These are phyloP conservation scores for Silene coronaria DNA, from an alignment of 179 eudicot species.

Conservation along the genomic window DNA sequence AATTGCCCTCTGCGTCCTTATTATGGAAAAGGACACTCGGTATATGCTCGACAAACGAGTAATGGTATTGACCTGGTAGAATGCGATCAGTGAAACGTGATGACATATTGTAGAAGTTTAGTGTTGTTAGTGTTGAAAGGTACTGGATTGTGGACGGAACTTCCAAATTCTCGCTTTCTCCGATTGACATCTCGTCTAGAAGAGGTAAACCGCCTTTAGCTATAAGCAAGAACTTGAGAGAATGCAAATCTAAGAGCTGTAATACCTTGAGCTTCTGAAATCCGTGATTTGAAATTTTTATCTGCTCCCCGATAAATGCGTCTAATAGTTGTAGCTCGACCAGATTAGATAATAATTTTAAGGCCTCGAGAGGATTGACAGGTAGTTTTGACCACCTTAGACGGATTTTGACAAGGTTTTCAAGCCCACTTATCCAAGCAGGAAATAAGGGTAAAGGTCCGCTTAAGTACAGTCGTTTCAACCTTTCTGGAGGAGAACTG, in stretches of 20 bases:
- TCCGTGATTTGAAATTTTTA: background rate
- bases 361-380: background rate
- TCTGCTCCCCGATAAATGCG: background rate
- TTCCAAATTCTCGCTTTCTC: background rate
- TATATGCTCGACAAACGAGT: background rate
- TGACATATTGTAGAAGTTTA: conserved; percentile 13
- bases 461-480: conserved; percentile 16
- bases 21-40: background rate
- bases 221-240: background rate
- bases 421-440: conserved; percentile 10
- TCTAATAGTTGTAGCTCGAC: conserved; percentile 23
- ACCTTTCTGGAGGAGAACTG: conserved; percentile 5
- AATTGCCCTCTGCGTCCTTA: background rate
- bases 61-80: background rate
- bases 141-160: conserved; percentile 4
- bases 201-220: conserved; percentile 12
- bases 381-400: conserved; percentile 19
- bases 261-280: conserved; percentile 12
- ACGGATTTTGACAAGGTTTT: conserved; percentile 15
- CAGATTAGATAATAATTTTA: conserved; percentile 10
- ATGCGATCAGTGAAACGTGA: background rate
- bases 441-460: conserved; percentile 16
- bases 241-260: conserved; percentile 15
- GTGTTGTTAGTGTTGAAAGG: background rate
- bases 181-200: conserved; percentile 15